phyloP scores from a whole-genome alignment of 2,329 filamentous ascomycete genomes.

The Gaeumannomyces tritici region DNA sequence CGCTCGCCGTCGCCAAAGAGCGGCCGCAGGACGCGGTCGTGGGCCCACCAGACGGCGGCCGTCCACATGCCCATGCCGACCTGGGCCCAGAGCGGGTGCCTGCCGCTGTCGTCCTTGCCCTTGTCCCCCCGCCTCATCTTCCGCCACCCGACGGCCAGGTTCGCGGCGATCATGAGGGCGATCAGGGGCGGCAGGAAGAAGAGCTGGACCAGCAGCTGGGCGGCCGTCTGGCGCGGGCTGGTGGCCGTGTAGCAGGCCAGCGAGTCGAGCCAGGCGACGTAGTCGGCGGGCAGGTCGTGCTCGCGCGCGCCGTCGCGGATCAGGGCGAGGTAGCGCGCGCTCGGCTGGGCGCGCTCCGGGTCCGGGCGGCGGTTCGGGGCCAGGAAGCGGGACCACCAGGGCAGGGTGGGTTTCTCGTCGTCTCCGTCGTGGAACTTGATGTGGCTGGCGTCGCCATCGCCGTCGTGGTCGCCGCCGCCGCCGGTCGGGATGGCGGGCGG shows the following conservation, averaged over 20 bases:
- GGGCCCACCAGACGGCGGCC: slow-evolving; percentile 32
- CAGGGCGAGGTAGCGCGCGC: slow-evolving; percentile 71
- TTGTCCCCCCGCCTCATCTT: background rate
- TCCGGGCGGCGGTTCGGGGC: slow-evolving; percentile 45
- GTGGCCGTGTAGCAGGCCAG: slow-evolving; percentile 66
- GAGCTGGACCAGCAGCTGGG: slow-evolving; percentile 45
- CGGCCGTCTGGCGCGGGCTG: slow-evolving; percentile 54
- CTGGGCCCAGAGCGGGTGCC: slow-evolving; percentile 58
- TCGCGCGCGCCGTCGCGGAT: slow-evolving; percentile 71
- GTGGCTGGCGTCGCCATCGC: slow-evolving; percentile 6
- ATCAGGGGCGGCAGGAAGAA: slow-evolving; percentile 33
- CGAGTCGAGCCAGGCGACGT: slow-evolving; percentile 60
- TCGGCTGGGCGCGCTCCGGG: slow-evolving; percentile 70
- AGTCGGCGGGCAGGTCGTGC: slow-evolving; percentile 69
- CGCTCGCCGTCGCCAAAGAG: slow-evolving; percentile 83
- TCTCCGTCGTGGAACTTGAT: slow-evolving; percentile 9
- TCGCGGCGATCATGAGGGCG: slow-evolving; percentile 31
- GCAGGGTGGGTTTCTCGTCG: slow-evolving; percentile 21
- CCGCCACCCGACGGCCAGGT: slow-evolving; percentile 26
- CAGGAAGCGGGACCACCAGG: slow-evolving; percentile 31
- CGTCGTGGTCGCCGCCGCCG: slow-evolving; percentile 6
- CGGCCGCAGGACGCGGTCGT: slow-evolving; percentile 38
- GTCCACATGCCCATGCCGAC: slow-evolving; percentile 41
- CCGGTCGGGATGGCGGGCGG: slow-evolving; percentile 34
- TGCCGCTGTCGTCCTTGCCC: slow-evolving; percentile 49